Percentiles rank a stretch among this genome's conserved stretches.
Conservation (phyloP, 1,139 yeast species). For the Suhomyces taliae region DNA sequence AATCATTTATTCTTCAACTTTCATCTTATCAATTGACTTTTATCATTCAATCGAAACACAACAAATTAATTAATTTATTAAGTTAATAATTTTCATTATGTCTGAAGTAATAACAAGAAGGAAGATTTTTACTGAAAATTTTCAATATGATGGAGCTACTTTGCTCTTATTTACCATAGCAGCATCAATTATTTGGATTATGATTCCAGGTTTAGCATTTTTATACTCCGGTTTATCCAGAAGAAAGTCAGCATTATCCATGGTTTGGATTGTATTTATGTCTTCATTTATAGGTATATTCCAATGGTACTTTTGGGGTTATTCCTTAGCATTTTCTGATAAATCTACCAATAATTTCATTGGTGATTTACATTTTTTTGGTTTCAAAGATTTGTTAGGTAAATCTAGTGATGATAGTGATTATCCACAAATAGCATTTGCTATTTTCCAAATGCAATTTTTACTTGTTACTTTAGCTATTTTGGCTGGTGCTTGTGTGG, state of each 20-base stretch:
- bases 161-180: constrained; percentile 51
- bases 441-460: constrained; percentile 89
- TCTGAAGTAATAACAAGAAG: constrained; percentile 20
- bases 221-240: constrained; percentile 91
- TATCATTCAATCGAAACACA: too few relatives aligned
- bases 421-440: constrained; percentile 83
- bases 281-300: constrained; percentile 76
- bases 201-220: constrained; percentile 95
- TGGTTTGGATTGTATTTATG: constrained; percentile 81
- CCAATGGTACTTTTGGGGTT: constrained; percentile 99
- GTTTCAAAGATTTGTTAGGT: constrained; percentile 71
- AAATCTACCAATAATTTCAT: constrained; percentile 80
- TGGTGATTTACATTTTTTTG: constrained; percentile 82
- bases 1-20: background rate
- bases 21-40: background rate
- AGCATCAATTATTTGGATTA: constrained; percentile 81
- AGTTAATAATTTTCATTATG: background rate
- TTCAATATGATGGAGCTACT: constrained; percentile 42
- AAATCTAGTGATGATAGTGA: constrained; percentile 39
- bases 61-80: too few relatives aligned
- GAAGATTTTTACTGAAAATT: constrained; percentile 39
- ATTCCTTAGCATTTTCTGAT: constrained; percentile 79
- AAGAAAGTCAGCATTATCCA: constrained; percentile 84
- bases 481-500: constrained; percentile 84
- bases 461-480: constrained; percentile 88